Evolutionary conservation across 495 filamentous ascomycete species (phyloP).

Genomic region (Xylaria sp.): DNA sequence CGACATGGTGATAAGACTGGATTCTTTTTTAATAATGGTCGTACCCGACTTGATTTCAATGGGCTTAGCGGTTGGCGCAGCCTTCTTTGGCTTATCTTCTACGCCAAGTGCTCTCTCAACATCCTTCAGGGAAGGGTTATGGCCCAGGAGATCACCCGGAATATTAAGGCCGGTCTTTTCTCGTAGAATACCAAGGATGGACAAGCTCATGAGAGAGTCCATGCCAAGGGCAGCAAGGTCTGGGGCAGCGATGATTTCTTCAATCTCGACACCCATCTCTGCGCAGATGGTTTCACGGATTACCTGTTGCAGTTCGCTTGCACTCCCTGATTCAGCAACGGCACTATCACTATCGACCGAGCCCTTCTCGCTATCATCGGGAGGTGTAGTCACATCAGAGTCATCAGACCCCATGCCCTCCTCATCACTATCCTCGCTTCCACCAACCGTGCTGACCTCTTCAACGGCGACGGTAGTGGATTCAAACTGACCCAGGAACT

Average conservation of each 20-base stretch:
- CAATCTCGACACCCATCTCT: slow-evolving; percentile 71
- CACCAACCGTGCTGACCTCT: slow-evolving; percentile 42
- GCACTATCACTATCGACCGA: slow-evolving; percentile 50
- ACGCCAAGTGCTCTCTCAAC: slow-evolving; percentile 58
- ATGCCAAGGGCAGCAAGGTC: slow-evolving; percentile 63
- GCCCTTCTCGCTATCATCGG: slow-evolving; percentile 52
- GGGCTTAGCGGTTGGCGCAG: slow-evolving; percentile 35
- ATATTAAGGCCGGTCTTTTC: slow-evolving; percentile 63
- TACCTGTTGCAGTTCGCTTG: slow-evolving; percentile 55
- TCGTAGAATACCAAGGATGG: slow-evolving; percentile 61
- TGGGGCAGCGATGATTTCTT: slow-evolving; percentile 63
- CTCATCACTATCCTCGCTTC: slow-evolving; percentile 50
- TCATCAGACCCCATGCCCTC: slow-evolving; percentile 51
- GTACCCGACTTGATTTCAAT: slow-evolving; percentile 41
- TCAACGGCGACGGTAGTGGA: slow-evolving; percentile 37
- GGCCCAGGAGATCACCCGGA: slow-evolving; percentile 54
- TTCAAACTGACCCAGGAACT: slow-evolving; percentile 59
- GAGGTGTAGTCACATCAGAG: slow-evolving; percentile 56
- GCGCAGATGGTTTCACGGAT: slow-evolving; percentile 67
- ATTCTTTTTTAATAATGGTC: slow-evolving; percentile 52
- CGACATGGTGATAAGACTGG: slow-evolving; percentile 40
- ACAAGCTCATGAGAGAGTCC: slow-evolving; percentile 66
- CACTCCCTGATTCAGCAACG: slow-evolving; percentile 36
- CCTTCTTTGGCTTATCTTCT: slow-evolving; percentile 45
- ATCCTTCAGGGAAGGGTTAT: slow-evolving; percentile 54